phyloP scores from a whole-genome alignment of 345 rosid genomes.

The Salix viminalis region DNA sequence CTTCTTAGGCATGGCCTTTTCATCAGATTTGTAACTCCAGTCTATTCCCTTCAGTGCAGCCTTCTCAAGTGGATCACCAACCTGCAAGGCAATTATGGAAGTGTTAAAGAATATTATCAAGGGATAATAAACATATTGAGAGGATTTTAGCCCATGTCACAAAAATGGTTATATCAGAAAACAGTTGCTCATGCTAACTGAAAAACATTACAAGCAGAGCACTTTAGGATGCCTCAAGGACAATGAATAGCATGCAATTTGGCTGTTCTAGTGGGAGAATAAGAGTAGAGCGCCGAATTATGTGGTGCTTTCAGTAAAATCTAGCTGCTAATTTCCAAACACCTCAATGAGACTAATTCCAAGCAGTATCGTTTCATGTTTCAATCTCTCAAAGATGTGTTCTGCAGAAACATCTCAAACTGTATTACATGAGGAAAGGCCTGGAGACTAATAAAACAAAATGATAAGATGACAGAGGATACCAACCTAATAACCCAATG shows the following conservation, averaged over 20 bases:
- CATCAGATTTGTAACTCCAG: conserved; percentile 98
- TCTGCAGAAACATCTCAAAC: not conserved
- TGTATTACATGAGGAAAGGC: not conserved
- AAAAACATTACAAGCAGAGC: not conserved
- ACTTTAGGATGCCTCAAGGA: not conserved
- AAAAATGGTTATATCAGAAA: not conserved
- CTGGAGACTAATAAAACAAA: not conserved
- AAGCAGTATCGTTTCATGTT: not conserved
- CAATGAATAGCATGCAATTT: not conserved
- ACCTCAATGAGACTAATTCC: not conserved
- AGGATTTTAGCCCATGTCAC: not conserved
- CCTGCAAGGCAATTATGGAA: conserved; percentile 16
- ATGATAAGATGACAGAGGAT: not conserved
- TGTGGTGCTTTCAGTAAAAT: not conserved
- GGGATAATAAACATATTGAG: not conserved
- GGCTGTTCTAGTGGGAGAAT: not conserved
- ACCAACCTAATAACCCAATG: no score
- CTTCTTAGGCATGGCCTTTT: conserved; percentile 99
- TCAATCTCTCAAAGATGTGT: not conserved
- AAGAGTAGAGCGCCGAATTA: not conserved
- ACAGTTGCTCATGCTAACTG: not conserved
- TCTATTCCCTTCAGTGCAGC: conserved; percentile 97
- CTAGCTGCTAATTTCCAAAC: not conserved
- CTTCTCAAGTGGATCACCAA: conserved; percentile 99
- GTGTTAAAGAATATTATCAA: not conserved